Percentiles rank a stretch among this genome's conserved stretches.
Conservation (phyloP, 352 stramenopile species). For the Globisporangium abappressorium region DNA sequence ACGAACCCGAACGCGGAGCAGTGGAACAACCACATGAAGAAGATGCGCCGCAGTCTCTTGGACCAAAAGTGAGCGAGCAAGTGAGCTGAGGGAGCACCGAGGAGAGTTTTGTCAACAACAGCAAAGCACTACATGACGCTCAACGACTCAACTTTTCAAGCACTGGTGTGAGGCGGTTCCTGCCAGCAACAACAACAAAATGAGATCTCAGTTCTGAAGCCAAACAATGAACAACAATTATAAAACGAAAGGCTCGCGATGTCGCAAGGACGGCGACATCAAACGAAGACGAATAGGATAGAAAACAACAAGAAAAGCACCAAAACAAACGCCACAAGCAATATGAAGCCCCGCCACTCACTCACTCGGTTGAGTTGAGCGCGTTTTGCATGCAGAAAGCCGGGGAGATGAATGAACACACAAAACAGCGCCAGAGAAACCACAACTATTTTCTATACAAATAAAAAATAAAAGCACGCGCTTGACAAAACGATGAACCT, state of each 20-base stretch:
- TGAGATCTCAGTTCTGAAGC: not conserved
- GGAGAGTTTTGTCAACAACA: not conserved
- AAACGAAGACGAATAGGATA: not conserved
- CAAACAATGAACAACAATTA: not conserved
- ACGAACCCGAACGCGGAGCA: slow-evolving; percentile 66
- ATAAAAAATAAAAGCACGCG: slow-evolving; percentile 15
- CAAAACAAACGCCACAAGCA: slow-evolving; percentile 19
- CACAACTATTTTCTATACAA: slow-evolving; percentile 22
- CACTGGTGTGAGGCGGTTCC: not conserved
- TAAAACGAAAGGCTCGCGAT: not conserved
- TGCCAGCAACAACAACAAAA: not conserved
- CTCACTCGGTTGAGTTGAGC: not conserved
- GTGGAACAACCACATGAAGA: slow-evolving; percentile 84
- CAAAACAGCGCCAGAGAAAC: slow-evolving; percentile 5
- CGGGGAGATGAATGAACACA: slow-evolving; percentile 1
- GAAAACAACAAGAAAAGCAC: not conserved
- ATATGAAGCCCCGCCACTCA: not conserved
- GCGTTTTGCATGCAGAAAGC: not conserved
- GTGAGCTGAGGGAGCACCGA: not conserved
- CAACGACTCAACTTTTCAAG: not conserved
- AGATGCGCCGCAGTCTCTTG: slow-evolving; percentile 65
- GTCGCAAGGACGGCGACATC: not conserved
- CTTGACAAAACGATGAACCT: not conserved
- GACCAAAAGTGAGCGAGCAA: slow-evolving; percentile 38
- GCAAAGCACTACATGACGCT: not conserved